Conservation (phyloP, 129 eudicot species). For the Smallanthus sonchifolius region DNA sequence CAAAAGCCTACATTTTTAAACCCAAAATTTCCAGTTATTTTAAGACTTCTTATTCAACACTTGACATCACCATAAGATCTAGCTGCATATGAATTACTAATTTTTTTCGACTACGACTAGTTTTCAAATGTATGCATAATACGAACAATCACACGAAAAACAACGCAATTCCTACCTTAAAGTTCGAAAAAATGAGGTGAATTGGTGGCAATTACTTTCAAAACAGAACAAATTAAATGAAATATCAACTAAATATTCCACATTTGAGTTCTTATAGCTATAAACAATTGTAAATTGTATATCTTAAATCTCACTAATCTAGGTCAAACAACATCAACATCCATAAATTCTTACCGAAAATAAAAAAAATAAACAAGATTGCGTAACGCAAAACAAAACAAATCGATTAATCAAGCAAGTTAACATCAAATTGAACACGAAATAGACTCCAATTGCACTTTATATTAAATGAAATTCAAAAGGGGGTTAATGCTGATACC, state of each 20-base stretch:
- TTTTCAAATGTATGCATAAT: not conserved
- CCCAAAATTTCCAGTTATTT: not conserved
- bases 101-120: not conserved
- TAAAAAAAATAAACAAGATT: not conserved
- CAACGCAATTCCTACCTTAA: not conserved
- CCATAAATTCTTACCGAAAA: not conserved
- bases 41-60: not conserved
- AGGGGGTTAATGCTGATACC: not conserved
- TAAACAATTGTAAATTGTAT: not conserved
- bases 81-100: not conserved
- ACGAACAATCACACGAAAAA: not conserved
- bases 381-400: not conserved
- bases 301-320: not conserved
- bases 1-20: too few relatives aligned
- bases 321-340: not conserved
- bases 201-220: not conserved
- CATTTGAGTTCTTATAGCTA: not conserved
- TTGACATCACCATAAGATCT: not conserved
- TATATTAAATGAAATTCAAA: not conserved
- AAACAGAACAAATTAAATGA: not conserved
- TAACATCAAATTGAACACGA: conserved; percentile 6
- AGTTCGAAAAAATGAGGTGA: not conserved
- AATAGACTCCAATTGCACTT: not conserved
- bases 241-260: not conserved
- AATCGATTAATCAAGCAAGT: not conserved